Percentiles rank a stretch among this genome's conserved stretches.
Conservation (phyloP, 805 yeast genomes). For the Sugiyamaella smithiae region DNA sequence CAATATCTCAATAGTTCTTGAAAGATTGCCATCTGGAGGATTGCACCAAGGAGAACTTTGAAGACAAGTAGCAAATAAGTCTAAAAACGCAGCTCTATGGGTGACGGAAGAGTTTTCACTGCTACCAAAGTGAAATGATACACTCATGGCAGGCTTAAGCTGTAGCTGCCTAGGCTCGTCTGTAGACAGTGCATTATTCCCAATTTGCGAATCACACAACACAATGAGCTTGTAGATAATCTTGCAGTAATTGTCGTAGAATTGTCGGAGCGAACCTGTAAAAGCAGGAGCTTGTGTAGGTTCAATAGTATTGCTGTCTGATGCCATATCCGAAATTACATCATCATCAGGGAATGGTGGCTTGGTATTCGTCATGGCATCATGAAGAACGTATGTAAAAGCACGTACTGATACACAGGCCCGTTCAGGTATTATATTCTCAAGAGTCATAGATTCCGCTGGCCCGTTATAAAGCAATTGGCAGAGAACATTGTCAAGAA, state of each 20-base stretch:
- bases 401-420: slow-evolving; percentile 66
- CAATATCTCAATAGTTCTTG: slow-evolving; percentile 65
- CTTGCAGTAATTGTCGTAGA: slow-evolving; percentile 70
- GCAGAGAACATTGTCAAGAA: slow-evolving; percentile 71
- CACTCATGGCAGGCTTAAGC: slow-evolving; percentile 37
- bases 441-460: slow-evolving; percentile 43
- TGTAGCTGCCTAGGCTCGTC: slow-evolving; percentile 31
- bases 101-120: slow-evolving; percentile 29
- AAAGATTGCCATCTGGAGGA: slow-evolving; percentile 41
- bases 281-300: slow-evolving; percentile 19
- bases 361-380: slow-evolving; percentile 50
- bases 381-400: slow-evolving; percentile 68
- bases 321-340: slow-evolving; percentile 28
- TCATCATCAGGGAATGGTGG: slow-evolving; percentile 75
- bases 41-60: slow-evolving; percentile 74
- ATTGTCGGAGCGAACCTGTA: slow-evolving; percentile 28
- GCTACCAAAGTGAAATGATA: slow-evolving; percentile 38
- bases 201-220: slow-evolving; percentile 59
- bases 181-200: slow-evolving; percentile 41
- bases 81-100: slow-evolving; percentile 44
- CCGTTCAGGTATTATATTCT: slow-evolving; percentile 65
- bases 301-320: not conserved
- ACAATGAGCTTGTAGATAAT: slow-evolving; percentile 54
- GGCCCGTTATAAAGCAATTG: slow-evolving; percentile 55
- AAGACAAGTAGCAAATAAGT: slow-evolving; percentile 65